Percentiles rank a stretch among this genome's conserved stretches.
Evolutionary conservation across 129 eudicot species (phyloP).

Genomic region (Tagetes erecta): DNA sequence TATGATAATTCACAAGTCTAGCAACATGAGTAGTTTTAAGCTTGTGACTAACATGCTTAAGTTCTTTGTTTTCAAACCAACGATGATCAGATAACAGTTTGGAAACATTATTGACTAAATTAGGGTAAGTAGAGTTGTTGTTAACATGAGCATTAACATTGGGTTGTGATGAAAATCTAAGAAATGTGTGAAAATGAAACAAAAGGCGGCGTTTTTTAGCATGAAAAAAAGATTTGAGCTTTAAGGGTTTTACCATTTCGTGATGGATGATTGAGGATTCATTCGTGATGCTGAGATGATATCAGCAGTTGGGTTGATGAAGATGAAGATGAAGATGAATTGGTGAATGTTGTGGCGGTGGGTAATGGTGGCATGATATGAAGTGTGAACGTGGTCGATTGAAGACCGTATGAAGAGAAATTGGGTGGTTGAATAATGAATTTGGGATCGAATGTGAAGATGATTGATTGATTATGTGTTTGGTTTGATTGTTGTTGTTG

Average conservation of each 20-base stretch:
- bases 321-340: neutral
- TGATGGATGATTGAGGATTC: slow-evolving; percentile 28
- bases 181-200: slow-evolving; percentile 36
- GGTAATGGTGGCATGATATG: slow-evolving; percentile 33
- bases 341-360: neutral
- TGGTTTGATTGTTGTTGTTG: slow-evolving; percentile 6
- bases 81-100: slow-evolving; percentile 40
- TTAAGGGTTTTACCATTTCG: slow-evolving; percentile 67
- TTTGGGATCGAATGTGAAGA: slow-evolving; percentile 20
- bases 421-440: slow-evolving; percentile 15
- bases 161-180: slow-evolving; percentile 40
- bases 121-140: slow-evolving; percentile 20
- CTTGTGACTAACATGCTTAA: slow-evolving; percentile 48
- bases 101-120: slow-evolving; percentile 49
- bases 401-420: slow-evolving; percentile 37
- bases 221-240: slow-evolving; percentile 32
- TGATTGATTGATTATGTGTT: neutral
- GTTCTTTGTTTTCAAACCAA: slow-evolving; percentile 56
- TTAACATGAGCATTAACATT: slow-evolving; percentile 7
- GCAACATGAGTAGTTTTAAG: slow-evolving; percentile 54
- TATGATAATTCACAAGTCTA: slow-evolving; percentile 42
- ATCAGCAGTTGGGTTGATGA: slow-evolving; percentile 22
- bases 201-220: slow-evolving; percentile 19
- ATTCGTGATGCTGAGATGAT: slow-evolving; percentile 30
- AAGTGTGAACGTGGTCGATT: slow-evolving; percentile 43